These are phyloP conservation scores for Sideroxylon spinosum DNA, from an alignment of 179 eudicot species.

Conservation along the genomic window DNA sequence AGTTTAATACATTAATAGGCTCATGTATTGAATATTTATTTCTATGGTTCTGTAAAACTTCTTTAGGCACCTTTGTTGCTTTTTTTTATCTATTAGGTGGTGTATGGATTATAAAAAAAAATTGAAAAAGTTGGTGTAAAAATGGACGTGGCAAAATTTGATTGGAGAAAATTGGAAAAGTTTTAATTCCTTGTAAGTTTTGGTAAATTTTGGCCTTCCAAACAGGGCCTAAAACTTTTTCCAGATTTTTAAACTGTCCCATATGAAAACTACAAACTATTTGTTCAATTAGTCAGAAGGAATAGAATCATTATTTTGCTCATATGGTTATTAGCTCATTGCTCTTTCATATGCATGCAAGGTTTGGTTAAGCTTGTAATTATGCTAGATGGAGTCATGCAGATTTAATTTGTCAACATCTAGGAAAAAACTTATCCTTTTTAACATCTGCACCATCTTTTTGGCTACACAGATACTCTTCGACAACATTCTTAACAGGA, in stretches of 20 bases:
- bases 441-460: slow-evolving; percentile 12
- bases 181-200: too few relatives aligned
- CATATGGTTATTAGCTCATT: background rate
- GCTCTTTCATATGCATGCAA: background rate
- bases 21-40: background rate
- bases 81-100: background rate
- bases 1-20: background rate
- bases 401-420: background rate
- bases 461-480: slow-evolving; percentile 46
- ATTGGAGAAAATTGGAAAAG: too few relatives aligned
- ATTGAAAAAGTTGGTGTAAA: too few relatives aligned
- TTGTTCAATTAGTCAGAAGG: background rate
- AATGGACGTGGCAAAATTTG: too few relatives aligned
- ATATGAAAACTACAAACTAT: background rate
- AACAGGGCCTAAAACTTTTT: too few relatives aligned
- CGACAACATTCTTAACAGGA: slow-evolving; percentile 57
- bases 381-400: background rate
- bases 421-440: background rate
- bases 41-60: background rate
- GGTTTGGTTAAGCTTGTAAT: background rate
- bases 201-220: too few relatives aligned
- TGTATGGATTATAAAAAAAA: background rate
- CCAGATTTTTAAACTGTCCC: background rate
- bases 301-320: slow-evolving; percentile 1
- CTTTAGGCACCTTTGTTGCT: too few relatives aligned